Conservation (phyloP, 768 basidiomycete species). For the Clitopilus hobsonii region DNA sequence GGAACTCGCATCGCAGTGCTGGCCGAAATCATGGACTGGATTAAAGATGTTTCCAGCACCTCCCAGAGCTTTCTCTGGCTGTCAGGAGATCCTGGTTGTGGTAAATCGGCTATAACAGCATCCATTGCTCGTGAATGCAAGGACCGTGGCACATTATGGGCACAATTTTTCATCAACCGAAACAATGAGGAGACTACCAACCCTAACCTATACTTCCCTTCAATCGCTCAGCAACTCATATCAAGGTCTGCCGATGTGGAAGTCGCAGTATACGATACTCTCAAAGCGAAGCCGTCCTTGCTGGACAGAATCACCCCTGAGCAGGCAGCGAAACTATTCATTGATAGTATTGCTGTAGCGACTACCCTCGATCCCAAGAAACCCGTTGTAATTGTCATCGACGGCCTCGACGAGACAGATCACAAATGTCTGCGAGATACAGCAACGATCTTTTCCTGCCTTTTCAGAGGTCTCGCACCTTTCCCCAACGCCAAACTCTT, state of each 20-base stretch:
- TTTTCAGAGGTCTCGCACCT: slow-evolving; percentile 5
- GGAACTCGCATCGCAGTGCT: slow-evolving; percentile 11
- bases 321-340: slow-evolving; percentile 13
- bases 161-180: slow-evolving; percentile 15
- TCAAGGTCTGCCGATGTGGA: slow-evolving; percentile 2
- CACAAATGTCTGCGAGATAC: slow-evolving; percentile 4
- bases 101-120: slow-evolving; percentile 15
- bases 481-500: slow-evolving; percentile 14
- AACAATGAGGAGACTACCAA: slow-evolving; percentile 10
- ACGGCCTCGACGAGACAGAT: slow-evolving; percentile 16
- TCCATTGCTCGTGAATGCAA: slow-evolving; percentile 11
- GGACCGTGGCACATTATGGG: slow-evolving; percentile 12
- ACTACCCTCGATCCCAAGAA: slow-evolving; percentile 1
- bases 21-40: slow-evolving; percentile 9
- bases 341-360: slow-evolving; percentile 7
- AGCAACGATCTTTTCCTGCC: slow-evolving; percentile 10
- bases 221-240: slow-evolving; percentile 14
- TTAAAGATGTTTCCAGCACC: slow-evolving; percentile 1
- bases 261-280: slow-evolving; percentile 3
- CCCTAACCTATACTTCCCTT: slow-evolving; percentile 13
- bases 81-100: slow-evolving; percentile 12
- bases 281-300: slow-evolving; percentile 8
- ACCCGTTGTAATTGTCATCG: slow-evolving; percentile 15
- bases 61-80: slow-evolving; percentile 12
- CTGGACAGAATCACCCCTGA: slow-evolving; percentile 6